A percentile compares a stretch with the other conserved stretches of the same genome.
Evolutionary conservation across 2,329 filamentous ascomycete species (phyloP).

Genomic region (Apiospora arundinis): DNA sequence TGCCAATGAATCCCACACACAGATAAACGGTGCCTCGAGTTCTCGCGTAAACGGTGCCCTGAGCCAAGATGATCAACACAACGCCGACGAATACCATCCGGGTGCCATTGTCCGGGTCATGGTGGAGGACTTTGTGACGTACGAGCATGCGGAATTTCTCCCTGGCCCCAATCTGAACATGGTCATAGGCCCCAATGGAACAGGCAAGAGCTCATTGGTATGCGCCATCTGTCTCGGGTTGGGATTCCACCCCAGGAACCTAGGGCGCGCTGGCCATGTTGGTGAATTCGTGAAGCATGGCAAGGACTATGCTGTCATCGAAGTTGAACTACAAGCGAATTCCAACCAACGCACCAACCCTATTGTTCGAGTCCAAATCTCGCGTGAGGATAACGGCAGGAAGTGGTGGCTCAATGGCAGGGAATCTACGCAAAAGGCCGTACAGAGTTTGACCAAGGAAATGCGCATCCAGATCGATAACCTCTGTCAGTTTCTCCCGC

Average conservation of each 20-base stretch:
- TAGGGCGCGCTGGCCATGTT: constrained; percentile 84
- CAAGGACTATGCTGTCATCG: constrained; percentile 76
- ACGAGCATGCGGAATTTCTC: constrained; percentile 88
- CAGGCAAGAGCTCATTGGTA: constrained; percentile 95
- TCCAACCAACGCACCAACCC: constrained; percentile 68
- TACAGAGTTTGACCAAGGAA: constrained; percentile 70
- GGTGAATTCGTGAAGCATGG: constrained; percentile 95
- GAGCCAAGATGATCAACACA: not conserved
- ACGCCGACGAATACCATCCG: constrained; percentile 60
- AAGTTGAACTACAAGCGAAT: constrained; percentile 83
- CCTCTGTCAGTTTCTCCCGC: constrained; percentile 93
- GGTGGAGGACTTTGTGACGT: constrained; percentile 91
- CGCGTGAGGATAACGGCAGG: constrained; percentile 80
- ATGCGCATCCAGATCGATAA: constrained; percentile 97
- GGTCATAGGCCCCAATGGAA: constrained; percentile 98
- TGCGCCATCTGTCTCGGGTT: constrained; percentile 95
- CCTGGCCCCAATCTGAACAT: constrained; percentile 95
- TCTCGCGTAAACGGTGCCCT: constrained; percentile 19
- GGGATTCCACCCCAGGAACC: constrained; percentile 80
- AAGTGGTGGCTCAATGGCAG: constrained; percentile 80
- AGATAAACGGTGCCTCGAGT: constrained; percentile 26
- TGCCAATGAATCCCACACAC: not conserved
- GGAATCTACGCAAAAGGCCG: constrained; percentile 64
- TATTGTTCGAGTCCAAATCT: constrained; percentile 77
- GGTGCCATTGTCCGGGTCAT: constrained; percentile 90